A percentile compares a stretch with the other conserved stretches of the same genome.
phyloP scores from a whole-genome alignment of 306 rosid genomes.

The Comarum palustre region DNA sequence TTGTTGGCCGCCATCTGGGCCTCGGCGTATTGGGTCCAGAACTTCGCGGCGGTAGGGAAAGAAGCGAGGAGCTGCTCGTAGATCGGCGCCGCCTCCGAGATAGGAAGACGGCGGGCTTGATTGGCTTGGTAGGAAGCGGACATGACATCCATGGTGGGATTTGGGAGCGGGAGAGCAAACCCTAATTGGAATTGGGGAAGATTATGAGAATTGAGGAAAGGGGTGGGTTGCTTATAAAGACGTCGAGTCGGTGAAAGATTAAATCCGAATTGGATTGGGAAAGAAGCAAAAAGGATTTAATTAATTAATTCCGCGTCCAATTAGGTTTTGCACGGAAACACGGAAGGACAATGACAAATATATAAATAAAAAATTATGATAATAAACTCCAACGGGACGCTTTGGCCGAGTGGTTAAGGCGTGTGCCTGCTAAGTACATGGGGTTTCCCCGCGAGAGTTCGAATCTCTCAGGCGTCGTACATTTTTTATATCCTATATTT shows the following conservation, averaged over 20 bases:
- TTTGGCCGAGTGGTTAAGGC: constrained; percentile 42
- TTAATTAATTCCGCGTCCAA: no score
- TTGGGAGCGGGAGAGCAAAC: background rate
- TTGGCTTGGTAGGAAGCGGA: background rate
- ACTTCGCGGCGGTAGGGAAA: background rate
- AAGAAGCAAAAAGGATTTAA: no score
- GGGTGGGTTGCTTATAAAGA: background rate
- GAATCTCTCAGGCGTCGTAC: constrained; percentile 31
- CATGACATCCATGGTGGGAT: background rate
- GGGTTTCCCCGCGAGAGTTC: constrained; percentile 34
- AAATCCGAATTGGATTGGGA: no score
- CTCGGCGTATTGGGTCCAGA: background rate
- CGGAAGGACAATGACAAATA: no score
- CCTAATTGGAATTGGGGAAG: background rate
- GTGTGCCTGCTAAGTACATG: constrained; percentile 39
- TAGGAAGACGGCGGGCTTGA: background rate
- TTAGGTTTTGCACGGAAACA: no score
- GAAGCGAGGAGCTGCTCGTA: background rate
- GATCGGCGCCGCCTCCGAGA: constrained; percentile 2
- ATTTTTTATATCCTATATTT: no score
- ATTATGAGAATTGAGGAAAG: background rate
- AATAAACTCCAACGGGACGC: no score
- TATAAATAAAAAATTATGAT: no score
- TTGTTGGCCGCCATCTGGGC: background rate
- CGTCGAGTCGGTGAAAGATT: no score